phyloP scores from a whole-genome alignment of 495 filamentous ascomycete genomes.

The Aspergillus affinis region DNA sequence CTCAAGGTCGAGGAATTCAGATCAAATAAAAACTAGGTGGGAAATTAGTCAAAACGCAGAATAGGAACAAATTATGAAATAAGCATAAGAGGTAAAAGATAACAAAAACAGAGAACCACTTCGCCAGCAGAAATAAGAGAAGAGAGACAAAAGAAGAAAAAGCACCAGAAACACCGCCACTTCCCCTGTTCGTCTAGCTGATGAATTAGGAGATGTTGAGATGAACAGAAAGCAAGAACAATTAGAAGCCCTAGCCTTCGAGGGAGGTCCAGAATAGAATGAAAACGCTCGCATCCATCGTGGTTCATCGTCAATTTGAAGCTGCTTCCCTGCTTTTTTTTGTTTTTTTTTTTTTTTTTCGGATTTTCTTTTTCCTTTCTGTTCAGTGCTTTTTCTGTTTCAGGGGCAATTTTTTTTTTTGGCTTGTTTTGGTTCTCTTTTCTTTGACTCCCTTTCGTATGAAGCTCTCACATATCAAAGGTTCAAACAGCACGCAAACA shows the following conservation, averaged over 20 bases:
- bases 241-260: conserved; percentile 22
- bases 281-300: conserved; percentile 33
- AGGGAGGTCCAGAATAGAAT: conserved; percentile 30
- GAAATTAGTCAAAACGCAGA: conserved; percentile 21
- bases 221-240: conserved; percentile 22
- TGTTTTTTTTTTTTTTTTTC: conserved; percentile 26
- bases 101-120: conserved; percentile 23
- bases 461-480: conserved; percentile 14
- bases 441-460: conserved; percentile 10
- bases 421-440: conserved; percentile 9
- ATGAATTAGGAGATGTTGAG: conserved; percentile 32
- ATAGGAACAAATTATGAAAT: conserved; percentile 26
- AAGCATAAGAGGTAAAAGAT: conserved; percentile 5
- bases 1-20: conserved; percentile 19
- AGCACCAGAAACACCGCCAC: conserved; percentile 50
- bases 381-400: conserved; percentile 5
- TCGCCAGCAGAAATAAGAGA: conserved; percentile 27
- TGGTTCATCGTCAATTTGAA: conserved; percentile 28
- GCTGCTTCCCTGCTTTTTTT: conserved; percentile 22
- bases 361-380: conserved; percentile 15
- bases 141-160: conserved; percentile 30
- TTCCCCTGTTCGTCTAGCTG: conserved; percentile 44
- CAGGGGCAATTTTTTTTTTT: conserved; percentile 17
- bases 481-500: conserved; percentile 20
- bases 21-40: conserved; percentile 15